These are phyloP conservation scores for Apiospora malaysiana DNA, from an alignment of 2,329 filamentous ascomycete species.

Conservation along the genomic window DNA sequence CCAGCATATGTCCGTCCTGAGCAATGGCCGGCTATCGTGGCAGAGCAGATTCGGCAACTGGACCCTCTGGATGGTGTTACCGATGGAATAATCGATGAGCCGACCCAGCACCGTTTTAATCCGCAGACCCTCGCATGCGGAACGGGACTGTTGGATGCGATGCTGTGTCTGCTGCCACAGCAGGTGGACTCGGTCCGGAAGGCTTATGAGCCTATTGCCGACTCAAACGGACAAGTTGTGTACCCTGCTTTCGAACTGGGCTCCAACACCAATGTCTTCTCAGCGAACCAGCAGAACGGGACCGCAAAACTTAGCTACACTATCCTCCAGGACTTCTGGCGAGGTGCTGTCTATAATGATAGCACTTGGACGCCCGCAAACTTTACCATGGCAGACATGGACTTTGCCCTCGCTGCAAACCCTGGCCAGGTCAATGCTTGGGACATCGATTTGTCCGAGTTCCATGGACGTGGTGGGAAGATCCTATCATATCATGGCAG, in stretches of 20 bases:
- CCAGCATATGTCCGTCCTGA: slow-evolving; percentile 44
- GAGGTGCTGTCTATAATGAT: slow-evolving; percentile 30
- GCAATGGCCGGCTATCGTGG: slow-evolving; percentile 44
- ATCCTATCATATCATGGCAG: slow-evolving; percentile 31
- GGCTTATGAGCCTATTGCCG: slow-evolving; percentile 29
- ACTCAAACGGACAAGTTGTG: slow-evolving; percentile 26
- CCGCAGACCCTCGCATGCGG: slow-evolving; percentile 27
- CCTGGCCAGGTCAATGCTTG: slow-evolving; percentile 28
- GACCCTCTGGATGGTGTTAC: slow-evolving; percentile 47
- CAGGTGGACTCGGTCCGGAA: slow-evolving; percentile 28
- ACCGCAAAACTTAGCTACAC: slow-evolving; percentile 23
- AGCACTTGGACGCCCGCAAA: slow-evolving; percentile 27
- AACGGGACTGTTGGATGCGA: slow-evolving; percentile 26
- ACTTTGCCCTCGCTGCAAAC: slow-evolving; percentile 26
- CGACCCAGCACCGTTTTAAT: slow-evolving; percentile 43
- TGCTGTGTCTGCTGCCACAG: slow-evolving; percentile 26
- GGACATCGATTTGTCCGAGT: slow-evolving; percentile 26
- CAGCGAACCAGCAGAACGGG: slow-evolving; percentile 29
- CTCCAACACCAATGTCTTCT: slow-evolving; percentile 28
- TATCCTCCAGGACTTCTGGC: slow-evolving; percentile 31
- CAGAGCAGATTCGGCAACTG: slow-evolving; percentile 47
- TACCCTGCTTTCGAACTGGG: slow-evolving; percentile 30
- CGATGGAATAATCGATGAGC: slow-evolving; percentile 49
- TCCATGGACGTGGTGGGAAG: slow-evolving; percentile 26
- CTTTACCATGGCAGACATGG: slow-evolving; percentile 28